Evolutionary conservation across 805 yeast species (phyloP).

Genomic region (Wickerhamiella azymoides): DNA sequence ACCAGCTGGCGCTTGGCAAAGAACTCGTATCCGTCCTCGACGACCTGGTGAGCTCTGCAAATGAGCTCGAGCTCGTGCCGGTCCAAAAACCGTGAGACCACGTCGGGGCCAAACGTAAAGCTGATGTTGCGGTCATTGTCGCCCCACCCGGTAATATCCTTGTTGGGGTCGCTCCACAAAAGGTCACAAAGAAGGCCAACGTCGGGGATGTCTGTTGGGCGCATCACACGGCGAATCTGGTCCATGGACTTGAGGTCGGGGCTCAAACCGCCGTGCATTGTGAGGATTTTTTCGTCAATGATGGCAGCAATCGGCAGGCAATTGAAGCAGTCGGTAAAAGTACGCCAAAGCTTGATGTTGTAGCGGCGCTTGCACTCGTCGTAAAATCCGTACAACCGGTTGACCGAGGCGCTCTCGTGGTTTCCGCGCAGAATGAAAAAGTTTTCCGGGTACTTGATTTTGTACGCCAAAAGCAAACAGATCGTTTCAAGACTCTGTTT

Average conservation of each 20-base stretch:
- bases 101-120: slow-evolving; percentile 99
- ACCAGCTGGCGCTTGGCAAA: slow-evolving; percentile 92
- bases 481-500: slow-evolving; percentile 94
- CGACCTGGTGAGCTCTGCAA: slow-evolving; percentile 98
- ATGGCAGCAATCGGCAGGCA: slow-evolving; percentile 98
- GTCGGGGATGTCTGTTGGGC: slow-evolving; percentile 98
- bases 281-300: slow-evolving; percentile 92
- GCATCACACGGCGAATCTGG: slow-evolving; percentile 96
- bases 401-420: slow-evolving; percentile 97
- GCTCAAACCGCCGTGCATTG: slow-evolving; percentile 98
- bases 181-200: slow-evolving; percentile 92
- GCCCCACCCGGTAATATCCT: slow-evolving; percentile 96
- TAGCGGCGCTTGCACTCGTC: slow-evolving; percentile 96
- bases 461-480: slow-evolving; percentile 84
- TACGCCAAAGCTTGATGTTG: slow-evolving; percentile 96
- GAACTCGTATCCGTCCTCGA: slow-evolving; percentile 97
- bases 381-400: slow-evolving; percentile 94
- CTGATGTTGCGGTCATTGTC: slow-evolving; percentile 99
- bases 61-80: slow-evolving; percentile 96
- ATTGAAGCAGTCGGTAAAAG: slow-evolving; percentile 96
- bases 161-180: slow-evolving; percentile 97
- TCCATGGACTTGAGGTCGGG: slow-evolving; percentile 98
- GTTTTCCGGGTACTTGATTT: slow-evolving; percentile 96
- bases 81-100: slow-evolving; percentile 87
- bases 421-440: slow-evolving; percentile 94